These are phyloP conservation scores for Boletus bicolor DNA, from an alignment of 768 basidiomycete genomes.

Conservation along the genomic window DNA sequence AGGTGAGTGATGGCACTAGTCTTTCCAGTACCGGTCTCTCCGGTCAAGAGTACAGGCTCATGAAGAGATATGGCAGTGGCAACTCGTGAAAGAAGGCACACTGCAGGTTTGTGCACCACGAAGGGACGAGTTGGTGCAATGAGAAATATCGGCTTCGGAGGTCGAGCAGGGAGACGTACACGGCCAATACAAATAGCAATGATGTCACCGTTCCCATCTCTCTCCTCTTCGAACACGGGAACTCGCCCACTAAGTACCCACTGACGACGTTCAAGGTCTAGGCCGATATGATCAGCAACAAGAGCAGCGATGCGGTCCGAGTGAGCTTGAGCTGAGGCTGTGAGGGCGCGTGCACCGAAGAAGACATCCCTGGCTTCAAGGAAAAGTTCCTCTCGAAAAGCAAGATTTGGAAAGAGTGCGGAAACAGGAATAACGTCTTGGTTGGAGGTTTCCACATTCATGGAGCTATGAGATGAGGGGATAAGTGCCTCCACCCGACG, in stretches of 20 bases:
- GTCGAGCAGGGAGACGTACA: constrained; percentile 51
- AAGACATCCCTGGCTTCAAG: constrained; percentile 89
- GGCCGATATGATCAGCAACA: constrained; percentile 59
- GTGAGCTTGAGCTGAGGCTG: constrained; percentile 49
- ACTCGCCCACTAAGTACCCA: constrained; percentile 67
- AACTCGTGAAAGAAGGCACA: constrained; percentile 76
- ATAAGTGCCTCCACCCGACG: constrained; percentile 62
- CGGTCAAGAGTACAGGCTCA: constrained; percentile 89
- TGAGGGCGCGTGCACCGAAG: constrained; percentile 67
- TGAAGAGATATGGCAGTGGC: constrained; percentile 63
- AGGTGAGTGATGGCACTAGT: constrained; percentile 90
- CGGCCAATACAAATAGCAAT: constrained; percentile 61
- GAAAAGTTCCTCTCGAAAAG: constrained; percentile 83
- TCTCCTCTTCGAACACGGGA: constrained; percentile 67
- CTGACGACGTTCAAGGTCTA: constrained; percentile 64
- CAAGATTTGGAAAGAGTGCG: constrained; percentile 62
- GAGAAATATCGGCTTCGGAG: constrained; percentile 34
- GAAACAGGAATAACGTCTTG: constrained; percentile 34
- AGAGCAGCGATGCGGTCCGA: constrained; percentile 47
- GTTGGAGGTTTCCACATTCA: constrained; percentile 36
- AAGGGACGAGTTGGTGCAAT: constrained; percentile 56
- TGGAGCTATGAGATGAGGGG: constrained; percentile 43
- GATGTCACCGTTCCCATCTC: constrained; percentile 59
- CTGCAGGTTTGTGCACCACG: constrained; percentile 84
- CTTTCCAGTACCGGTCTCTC: constrained; percentile 99